phyloP scores from a whole-genome alignment of 2,329 filamentous ascomycete species.

The Trichoderma polysporum region DNA sequence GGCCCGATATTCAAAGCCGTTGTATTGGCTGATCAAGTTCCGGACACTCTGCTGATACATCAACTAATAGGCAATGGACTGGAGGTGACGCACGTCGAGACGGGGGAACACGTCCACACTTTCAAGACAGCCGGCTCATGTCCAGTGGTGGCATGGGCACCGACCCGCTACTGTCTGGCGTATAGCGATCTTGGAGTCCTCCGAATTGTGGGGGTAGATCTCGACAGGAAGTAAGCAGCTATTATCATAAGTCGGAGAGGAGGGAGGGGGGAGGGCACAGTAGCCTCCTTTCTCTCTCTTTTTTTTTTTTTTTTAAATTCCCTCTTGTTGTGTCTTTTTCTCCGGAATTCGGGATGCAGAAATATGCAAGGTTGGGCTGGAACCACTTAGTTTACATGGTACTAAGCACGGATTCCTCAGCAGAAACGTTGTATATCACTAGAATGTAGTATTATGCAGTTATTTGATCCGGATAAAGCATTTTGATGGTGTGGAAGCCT shows the following conservation, averaged over 20 bases:
- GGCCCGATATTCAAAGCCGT: background rate
- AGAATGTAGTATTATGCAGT: background rate
- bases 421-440: background rate
- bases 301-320: background rate
- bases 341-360: background rate
- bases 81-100: constrained; percentile 70
- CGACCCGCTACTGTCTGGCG: constrained; percentile 70
- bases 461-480: background rate
- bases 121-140: constrained; percentile 66
- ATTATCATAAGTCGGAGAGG: background rate
- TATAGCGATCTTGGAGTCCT: constrained; percentile 69
- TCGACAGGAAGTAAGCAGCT: constrained; percentile 37
- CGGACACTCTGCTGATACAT: constrained; percentile 3
- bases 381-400: constrained; percentile 5
- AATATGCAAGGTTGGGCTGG: background rate
- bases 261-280: background rate
- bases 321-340: background rate
- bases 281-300: background rate
- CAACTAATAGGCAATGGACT: constrained; percentile 53
- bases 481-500: background rate
- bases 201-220: constrained; percentile 65
- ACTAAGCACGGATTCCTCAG: background rate
- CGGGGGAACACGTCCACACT: constrained; percentile 69
- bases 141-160: constrained; percentile 73
- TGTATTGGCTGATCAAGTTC: constrained; percentile 4